Evolutionary conservation across 208 protist genomes (phyloP).

Genomic region (Wallacemonas sp.): DNA sequence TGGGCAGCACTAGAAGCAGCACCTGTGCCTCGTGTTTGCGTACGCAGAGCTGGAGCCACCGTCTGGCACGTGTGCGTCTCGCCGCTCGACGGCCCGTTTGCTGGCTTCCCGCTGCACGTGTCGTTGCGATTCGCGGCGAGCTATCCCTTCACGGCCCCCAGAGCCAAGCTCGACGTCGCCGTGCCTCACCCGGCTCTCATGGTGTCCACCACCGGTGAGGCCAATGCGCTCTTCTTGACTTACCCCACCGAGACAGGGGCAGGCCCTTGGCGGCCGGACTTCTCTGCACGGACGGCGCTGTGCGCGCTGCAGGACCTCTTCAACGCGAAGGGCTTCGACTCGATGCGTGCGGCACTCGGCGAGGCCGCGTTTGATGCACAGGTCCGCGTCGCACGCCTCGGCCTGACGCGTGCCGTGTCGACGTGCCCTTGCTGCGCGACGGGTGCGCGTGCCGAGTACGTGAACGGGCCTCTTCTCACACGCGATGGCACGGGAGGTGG

Average conservation of each 20-base stretch:
- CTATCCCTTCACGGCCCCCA: slow-evolving; percentile 49
- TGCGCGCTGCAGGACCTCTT: slow-evolving; percentile 31
- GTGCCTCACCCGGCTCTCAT: slow-evolving; percentile 35
- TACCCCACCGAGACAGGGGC: slow-evolving; percentile 3
- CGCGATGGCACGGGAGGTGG: neutral
- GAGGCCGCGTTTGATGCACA: slow-evolving; percentile 21
- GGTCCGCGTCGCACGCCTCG: slow-evolving; percentile 13
- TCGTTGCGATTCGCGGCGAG: slow-evolving; percentile 30
- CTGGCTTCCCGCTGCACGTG: slow-evolving; percentile 35
- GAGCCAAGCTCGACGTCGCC: slow-evolving; percentile 32
- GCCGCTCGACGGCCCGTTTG: slow-evolving; percentile 42
- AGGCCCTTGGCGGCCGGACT: slow-evolving; percentile 20
- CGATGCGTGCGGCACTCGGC: slow-evolving; percentile 21
- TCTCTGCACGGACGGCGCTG: slow-evolving; percentile 18
- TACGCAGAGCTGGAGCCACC: neutral
- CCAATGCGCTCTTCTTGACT: slow-evolving; percentile 38
- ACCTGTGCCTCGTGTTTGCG: neutral
- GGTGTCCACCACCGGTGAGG: slow-evolving; percentile 26
- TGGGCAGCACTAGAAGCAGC: neutral
- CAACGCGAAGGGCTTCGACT: slow-evolving; percentile 26
- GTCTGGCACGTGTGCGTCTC: slow-evolving; percentile 45
- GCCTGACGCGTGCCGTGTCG: neutral
- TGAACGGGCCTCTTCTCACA: slow-evolving; percentile 15
- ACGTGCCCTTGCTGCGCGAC: slow-evolving; percentile 12
- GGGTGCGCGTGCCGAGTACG: slow-evolving; percentile 5